Conservation (phyloP, 2,329 filamentous ascomycete genomes). For the Dothideomycetidae sp. region DNA sequence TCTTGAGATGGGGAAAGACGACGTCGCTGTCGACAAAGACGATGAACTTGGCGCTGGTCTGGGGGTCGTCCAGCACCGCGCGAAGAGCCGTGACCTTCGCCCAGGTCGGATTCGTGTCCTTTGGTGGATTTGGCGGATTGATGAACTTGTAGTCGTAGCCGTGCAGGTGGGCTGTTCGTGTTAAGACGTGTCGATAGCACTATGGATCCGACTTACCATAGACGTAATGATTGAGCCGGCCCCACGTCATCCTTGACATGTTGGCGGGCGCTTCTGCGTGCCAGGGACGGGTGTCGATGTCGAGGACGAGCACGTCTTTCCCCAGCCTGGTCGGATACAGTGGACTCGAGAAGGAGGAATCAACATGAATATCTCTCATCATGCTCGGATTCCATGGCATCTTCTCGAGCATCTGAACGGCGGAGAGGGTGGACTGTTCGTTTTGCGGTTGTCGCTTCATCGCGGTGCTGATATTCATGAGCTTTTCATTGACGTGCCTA, state of each 20-base stretch:
- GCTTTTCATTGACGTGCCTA: too few species aligned
- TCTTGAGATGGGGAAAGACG: slow-evolving; percentile 27
- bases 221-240: neutral
- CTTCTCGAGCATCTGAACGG: neutral
- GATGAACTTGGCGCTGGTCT: slow-evolving; percentile 29
- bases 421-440: too few species aligned
- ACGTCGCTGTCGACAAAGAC: slow-evolving; percentile 34
- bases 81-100: too few species aligned
- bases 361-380: neutral
- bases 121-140: slow-evolving; percentile 26
- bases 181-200: neutral
- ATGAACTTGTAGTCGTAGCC: slow-evolving; percentile 1
- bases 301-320: neutral
- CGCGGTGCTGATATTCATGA: too few species aligned
- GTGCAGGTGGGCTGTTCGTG: slow-evolving; percentile 1
- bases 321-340: neutral
- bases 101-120: slow-evolving; percentile 33
- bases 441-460: too few species aligned
- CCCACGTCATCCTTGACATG: neutral
- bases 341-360: too few species aligned
- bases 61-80: too few species aligned
- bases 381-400: slow-evolving; percentile 3
- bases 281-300: neutral
- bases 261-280: neutral
- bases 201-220: neutral